Percentiles rank a stretch among this genome's conserved stretches.
phyloP scores from a whole-genome alignment of 805 yeast genomes.

The Blastobotrys terrestris region DNA sequence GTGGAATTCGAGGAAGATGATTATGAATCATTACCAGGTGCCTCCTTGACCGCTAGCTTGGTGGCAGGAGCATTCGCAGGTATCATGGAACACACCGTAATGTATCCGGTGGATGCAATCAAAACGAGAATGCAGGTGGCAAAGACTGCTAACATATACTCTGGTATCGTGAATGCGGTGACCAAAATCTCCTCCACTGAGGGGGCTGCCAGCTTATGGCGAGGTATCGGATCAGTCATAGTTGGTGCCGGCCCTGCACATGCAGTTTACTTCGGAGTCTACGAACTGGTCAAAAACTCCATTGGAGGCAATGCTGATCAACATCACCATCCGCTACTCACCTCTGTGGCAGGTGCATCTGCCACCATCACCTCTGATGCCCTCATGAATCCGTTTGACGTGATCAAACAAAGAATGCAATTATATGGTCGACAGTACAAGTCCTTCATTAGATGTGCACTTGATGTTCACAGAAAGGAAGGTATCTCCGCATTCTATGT shows the following conservation, averaged over 20 bases:
- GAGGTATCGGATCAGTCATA: conserved; percentile 87
- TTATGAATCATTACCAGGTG: conserved; percentile 87
- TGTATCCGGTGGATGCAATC: conserved; percentile 95
- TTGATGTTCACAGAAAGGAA: conserved; percentile 30
- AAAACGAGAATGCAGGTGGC: conserved; percentile 89
- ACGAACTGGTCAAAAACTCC: conserved; percentile 68
- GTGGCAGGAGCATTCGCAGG: conserved; percentile 99
- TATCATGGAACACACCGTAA: conserved; percentile 94
- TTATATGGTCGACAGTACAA: conserved; percentile 26
- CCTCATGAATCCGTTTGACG: conserved; percentile 95
- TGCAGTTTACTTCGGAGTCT: conserved; percentile 92
- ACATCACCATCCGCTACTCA: conserved; percentile 69
- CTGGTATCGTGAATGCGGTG: conserved; percentile 56
- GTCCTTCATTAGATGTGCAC: conserved; percentile 23
- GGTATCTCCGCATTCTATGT: conserved; percentile 73
- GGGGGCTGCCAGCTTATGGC: conserved; percentile 85
- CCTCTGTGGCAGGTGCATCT: conserved; percentile 81
- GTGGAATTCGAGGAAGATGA: conserved; percentile 36
- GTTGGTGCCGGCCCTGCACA: conserved; percentile 99
- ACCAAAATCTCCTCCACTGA: conserved; percentile 76
- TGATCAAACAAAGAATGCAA: conserved; percentile 94
- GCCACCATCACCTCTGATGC: conserved; percentile 95
- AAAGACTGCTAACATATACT: conserved; percentile 25
- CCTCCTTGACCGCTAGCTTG: conserved; percentile 75
- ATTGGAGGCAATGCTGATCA: conserved; percentile 42